These are phyloP conservation scores for Didymella segeticola DNA, from an alignment of 2,329 filamentous ascomycete genomes.

Conservation along the genomic window DNA sequence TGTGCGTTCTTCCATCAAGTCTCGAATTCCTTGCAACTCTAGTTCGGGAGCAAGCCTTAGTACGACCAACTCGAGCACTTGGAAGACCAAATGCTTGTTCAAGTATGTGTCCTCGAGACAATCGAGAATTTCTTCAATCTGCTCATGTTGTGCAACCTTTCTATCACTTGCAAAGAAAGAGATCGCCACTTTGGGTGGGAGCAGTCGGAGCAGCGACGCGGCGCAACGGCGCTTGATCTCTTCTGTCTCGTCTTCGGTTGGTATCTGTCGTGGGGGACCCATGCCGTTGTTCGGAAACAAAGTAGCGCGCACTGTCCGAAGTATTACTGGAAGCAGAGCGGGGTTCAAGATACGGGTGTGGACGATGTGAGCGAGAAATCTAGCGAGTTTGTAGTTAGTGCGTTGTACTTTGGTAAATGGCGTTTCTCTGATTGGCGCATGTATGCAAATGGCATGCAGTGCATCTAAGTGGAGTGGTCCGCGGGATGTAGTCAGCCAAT, in stretches of 20 bases:
- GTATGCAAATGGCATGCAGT: conserved; percentile 25
- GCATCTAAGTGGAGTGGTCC: conserved; percentile 26
- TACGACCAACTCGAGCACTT: conserved; percentile 81
- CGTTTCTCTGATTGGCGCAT: conserved; percentile 31
- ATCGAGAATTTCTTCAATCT: conserved; percentile 67
- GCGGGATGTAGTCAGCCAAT: conserved; percentile 35
- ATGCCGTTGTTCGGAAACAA: conserved; percentile 87
- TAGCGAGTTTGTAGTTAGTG: conserved; percentile 43
- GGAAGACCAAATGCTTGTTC: conserved; percentile 91
- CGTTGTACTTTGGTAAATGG: conserved; percentile 25
- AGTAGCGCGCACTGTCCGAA: conserved; percentile 75
- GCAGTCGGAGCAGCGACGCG: conserved; percentile 58
- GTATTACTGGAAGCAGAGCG: conserved; percentile 54
- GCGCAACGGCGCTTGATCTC: conserved; percentile 72
- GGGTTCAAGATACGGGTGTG: conserved; percentile 52
- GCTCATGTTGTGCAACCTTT: conserved; percentile 65
- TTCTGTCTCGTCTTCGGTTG: conserved; percentile 65
- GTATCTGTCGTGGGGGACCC: conserved; percentile 66
- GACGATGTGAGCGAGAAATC: conserved; percentile 56
- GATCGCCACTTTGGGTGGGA: conserved; percentile 54
- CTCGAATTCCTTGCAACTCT: conserved; percentile 71
- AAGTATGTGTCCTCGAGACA: conserved; percentile 83
- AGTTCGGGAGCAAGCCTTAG: conserved; percentile 85
- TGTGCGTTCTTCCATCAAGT: conserved; percentile 77
- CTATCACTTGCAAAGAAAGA: conserved; percentile 38